A percentile compares a stretch with the other conserved stretches of the same genome.
Conservation (phyloP, 75 land plant species). For the Adiantum capillusveneris region DNA sequence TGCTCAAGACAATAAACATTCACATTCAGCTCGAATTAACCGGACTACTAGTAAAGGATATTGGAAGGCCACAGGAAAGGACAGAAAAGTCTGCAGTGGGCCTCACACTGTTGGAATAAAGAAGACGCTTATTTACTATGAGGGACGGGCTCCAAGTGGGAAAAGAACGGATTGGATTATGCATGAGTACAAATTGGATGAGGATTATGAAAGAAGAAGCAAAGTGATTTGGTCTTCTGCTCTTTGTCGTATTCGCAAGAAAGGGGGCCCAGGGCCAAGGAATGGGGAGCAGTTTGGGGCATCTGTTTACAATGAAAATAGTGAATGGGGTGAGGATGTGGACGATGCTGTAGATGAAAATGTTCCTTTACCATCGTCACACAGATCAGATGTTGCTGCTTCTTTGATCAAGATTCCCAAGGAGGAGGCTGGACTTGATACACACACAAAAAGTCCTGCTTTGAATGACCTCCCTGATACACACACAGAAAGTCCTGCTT, state of each 20-base stretch:
- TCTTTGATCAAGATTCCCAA: too few relatives aligned
- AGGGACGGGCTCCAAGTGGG: constrained; percentile 47
- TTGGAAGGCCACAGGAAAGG: constrained; percentile 69
- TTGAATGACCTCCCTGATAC: too few relatives aligned
- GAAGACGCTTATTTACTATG: constrained; percentile 52
- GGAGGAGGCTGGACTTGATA: too few relatives aligned
- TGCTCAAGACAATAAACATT: constrained; percentile 36
- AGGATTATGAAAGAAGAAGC: neutral
- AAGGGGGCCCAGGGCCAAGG: constrained; percentile 22
- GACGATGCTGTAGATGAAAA: too few relatives aligned
- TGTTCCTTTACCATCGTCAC: too few relatives aligned
- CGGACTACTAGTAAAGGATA: constrained; percentile 43
- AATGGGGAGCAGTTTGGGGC: constrained; percentile 7
- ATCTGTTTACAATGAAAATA: neutral
- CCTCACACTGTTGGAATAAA: constrained; percentile 37
- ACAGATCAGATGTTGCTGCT: too few relatives aligned
- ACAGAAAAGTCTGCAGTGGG: constrained; percentile 18
- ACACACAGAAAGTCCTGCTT: too few relatives aligned
- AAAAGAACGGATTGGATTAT: constrained; percentile 53
- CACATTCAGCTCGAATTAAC: constrained; percentile 37
- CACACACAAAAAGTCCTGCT: too few relatives aligned
- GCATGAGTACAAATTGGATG: constrained; percentile 43
- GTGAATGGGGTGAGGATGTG: too few relatives aligned
- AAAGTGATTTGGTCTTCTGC: neutral
- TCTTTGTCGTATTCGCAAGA: constrained; percentile 25